Percentiles rank a stretch among this genome's conserved stretches.
Evolutionary conservation across 169 alveolate genomes (phyloP).

Genomic region (Cryptosporidium sp.): DNA sequence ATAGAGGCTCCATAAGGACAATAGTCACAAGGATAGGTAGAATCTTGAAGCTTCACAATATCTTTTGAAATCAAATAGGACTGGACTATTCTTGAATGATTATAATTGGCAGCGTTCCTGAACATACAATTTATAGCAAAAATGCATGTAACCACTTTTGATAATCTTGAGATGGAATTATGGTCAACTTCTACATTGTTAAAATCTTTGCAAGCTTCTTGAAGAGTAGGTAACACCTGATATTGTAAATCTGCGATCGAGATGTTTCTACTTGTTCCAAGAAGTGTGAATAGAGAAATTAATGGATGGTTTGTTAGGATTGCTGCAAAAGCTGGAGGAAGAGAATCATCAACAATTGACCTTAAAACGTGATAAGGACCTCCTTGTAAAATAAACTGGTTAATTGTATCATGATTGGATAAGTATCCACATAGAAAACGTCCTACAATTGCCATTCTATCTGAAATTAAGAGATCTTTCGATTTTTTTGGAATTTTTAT

Average conservation of each 20-base stretch:
- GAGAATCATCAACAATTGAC: constrained; percentile 37
- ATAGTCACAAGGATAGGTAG: constrained; percentile 5
- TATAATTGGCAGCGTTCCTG: constrained; percentile 55
- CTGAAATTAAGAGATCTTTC: constrained; percentile 46
- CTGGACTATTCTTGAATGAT: constrained; percentile 47
- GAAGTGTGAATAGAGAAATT: constrained; percentile 48
- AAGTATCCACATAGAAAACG: constrained; percentile 71
- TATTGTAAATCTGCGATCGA: constrained; percentile 73
- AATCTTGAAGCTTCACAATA: constrained; percentile 29
- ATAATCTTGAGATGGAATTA: constrained; percentile 8
- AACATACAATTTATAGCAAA: constrained; percentile 58
- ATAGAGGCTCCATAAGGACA: constrained; percentile 63
- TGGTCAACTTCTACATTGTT: background rate
- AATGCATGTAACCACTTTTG: constrained; percentile 44
- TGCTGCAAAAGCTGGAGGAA: constrained; percentile 73
- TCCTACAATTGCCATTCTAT: constrained; percentile 75
- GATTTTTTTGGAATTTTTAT: constrained; percentile 27
- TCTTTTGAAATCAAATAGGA: constrained; percentile 42
- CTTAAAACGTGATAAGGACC: constrained; percentile 64
- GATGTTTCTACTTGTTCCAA: constrained; percentile 60
- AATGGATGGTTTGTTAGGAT: constrained; percentile 60
- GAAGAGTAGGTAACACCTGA: constrained; percentile 60
- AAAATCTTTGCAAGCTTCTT: constrained; percentile 56
- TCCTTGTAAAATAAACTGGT: constrained; percentile 51
- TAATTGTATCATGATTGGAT: constrained; percentile 60